These are phyloP conservation scores for Rhizopogon salebrosus DNA, from an alignment of 768 basidiomycete species.

Conservation along the genomic window DNA sequence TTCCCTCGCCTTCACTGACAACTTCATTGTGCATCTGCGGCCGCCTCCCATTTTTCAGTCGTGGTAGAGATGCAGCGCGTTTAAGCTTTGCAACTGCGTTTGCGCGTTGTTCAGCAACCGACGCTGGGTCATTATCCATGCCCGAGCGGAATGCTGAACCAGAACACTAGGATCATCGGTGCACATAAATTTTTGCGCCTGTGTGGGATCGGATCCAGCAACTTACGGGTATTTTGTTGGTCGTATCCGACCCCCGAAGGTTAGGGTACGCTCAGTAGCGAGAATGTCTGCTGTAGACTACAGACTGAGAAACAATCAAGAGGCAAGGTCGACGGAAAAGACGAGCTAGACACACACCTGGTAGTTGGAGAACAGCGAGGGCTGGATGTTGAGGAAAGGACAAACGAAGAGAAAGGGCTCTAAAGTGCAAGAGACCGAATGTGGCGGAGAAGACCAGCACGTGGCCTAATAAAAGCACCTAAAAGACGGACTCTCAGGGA, in stretches of 20 bases:
- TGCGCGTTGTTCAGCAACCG: slow-evolving; percentile 75
- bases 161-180: not conserved
- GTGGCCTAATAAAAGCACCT: slow-evolving; percentile 7
- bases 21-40: slow-evolving; percentile 84
- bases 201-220: not conserved
- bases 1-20: slow-evolving; percentile 77
- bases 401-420: slow-evolving; percentile 12
- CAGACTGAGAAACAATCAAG: not conserved
- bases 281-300: not conserved
- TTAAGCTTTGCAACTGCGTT: slow-evolving; percentile 86
- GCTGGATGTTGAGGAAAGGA: slow-evolving; percentile 1
- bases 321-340: not conserved
- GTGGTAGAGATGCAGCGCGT: slow-evolving; percentile 85
- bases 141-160: slow-evolving; percentile 6
- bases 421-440: slow-evolving; percentile 10
- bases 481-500: not conserved
- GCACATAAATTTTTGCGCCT: not conserved
- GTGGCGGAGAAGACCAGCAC: slow-evolving; percentile 10
- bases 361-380: not conserved
- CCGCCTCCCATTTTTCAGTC: slow-evolving; percentile 86
- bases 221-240: slow-evolving; percentile 6
- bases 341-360: slow-evolving; percentile 2
- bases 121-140: slow-evolving; percentile 34
- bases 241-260: slow-evolving; percentile 7
- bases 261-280: slow-evolving; percentile 3